These are phyloP conservation scores for Dryadomyces quercus-mongolicae DNA, from an alignment of 2,329 filamentous ascomycete species.

Conservation along the genomic window DNA sequence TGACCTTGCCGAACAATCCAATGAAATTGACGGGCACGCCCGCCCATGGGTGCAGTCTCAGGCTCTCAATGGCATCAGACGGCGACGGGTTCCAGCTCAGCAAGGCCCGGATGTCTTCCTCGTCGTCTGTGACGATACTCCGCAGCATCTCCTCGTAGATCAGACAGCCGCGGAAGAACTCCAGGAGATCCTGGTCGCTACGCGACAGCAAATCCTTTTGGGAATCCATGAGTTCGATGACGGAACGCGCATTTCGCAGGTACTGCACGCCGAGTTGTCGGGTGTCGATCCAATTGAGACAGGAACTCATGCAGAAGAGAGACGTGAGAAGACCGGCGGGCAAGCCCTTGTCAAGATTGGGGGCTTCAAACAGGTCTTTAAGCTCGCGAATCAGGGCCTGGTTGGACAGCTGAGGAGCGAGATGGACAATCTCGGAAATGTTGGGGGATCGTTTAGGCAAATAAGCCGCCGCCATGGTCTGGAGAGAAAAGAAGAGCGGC, in stretches of 20 bases:
- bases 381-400: conserved; percentile 23
- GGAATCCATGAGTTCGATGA: conserved; percentile 11
- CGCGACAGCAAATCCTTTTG: conserved; percentile 4
- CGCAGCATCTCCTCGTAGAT: conserved; percentile 27
- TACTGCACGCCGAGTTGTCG: conserved; percentile 14
- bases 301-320: conserved; percentile 27
- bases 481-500: conserved; percentile 24
- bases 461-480: conserved; percentile 29
- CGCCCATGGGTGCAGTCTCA: conserved; percentile 24
- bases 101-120: conserved; percentile 12
- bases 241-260: conserved; percentile 14
- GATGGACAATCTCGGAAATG: conserved; percentile 22
- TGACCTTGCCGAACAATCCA: conserved; percentile 21
- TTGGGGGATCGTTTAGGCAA: conserved; percentile 21
- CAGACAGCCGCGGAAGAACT: conserved; percentile 26
- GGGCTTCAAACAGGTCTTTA: conserved; percentile 14
- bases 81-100: conserved; percentile 4
- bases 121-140: conserved; percentile 23
- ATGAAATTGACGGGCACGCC: conserved; percentile 23
- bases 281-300: conserved; percentile 27
- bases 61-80: background rate
- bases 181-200: conserved; percentile 18
- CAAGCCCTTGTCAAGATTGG: conserved; percentile 7
- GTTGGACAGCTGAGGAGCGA: conserved; percentile 22
- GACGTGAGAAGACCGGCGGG: conserved; percentile 24